Conservation (phyloP, 2,329 filamentous ascomycete genomes). For the Aspergillus phoenicis region DNA sequence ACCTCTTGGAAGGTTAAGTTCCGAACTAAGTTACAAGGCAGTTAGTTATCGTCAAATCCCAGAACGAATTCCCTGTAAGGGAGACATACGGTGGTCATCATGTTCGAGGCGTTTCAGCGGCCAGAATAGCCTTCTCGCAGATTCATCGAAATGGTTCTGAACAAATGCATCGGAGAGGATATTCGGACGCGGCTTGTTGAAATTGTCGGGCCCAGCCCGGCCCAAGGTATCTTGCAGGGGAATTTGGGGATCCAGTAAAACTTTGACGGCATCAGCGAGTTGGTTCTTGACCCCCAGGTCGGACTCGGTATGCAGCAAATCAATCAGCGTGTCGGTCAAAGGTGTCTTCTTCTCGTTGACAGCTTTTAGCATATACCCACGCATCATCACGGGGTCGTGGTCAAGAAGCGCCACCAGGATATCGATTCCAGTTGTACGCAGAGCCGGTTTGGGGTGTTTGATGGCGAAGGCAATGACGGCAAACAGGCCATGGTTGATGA, state of each 20-base stretch:
- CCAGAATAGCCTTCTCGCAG: constrained; percentile 80
- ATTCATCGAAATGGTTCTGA: constrained; percentile 84
- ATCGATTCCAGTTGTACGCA: constrained; percentile 90
- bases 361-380: constrained; percentile 88
- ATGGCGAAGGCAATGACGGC: constrained; percentile 90
- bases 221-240: constrained; percentile 61
- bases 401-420: constrained; percentile 93
- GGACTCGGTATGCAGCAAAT: constrained; percentile 84
- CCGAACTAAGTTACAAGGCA: constrained; percentile 53
- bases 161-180: constrained; percentile 85
- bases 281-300: constrained; percentile 95
- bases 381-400: constrained; percentile 92
- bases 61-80: neutral
- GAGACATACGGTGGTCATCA: constrained; percentile 54
- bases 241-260: constrained; percentile 76
- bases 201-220: constrained; percentile 68
- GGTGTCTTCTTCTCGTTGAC: constrained; percentile 83
- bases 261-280: constrained; percentile 91
- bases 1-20: constrained; percentile 80
- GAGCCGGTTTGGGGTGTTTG: constrained; percentile 77
- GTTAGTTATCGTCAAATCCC: constrained; percentile 10
- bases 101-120: constrained; percentile 80
- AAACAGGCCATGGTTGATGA: constrained; percentile 83
- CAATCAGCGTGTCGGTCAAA: constrained; percentile 88
- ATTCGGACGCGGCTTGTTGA: constrained; percentile 65